These are phyloP conservation scores for Hyaloscypha hepaticicola DNA, from an alignment of 495 filamentous ascomycete genomes.

Conservation along the genomic window DNA sequence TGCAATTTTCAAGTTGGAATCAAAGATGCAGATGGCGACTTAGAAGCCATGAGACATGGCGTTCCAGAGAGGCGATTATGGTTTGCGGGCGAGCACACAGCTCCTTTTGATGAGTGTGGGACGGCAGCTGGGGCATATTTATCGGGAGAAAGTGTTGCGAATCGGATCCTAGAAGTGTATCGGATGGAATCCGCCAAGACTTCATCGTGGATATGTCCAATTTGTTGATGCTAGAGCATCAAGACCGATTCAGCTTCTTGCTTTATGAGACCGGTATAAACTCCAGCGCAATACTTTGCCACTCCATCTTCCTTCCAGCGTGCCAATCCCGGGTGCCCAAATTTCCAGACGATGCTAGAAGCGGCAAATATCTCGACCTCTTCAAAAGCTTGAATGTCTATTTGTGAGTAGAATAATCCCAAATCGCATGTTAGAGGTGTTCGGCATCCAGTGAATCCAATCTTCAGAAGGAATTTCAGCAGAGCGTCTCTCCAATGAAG, in stretches of 20 bases:
- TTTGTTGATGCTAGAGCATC: background rate
- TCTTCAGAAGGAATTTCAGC: background rate
- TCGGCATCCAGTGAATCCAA: slow-evolving; percentile 12
- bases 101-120: slow-evolving; percentile 84
- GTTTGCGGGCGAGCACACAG: slow-evolving; percentile 93
- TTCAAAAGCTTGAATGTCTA: background rate
- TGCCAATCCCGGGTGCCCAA: slow-evolving; percentile 17
- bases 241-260: background rate
- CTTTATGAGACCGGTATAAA: background rate
- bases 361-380: slow-evolving; percentile 11
- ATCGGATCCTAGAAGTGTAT: slow-evolving; percentile 37
- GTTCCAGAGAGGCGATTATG: slow-evolving; percentile 70
- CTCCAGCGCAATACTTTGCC: slow-evolving; percentile 9
- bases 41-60: slow-evolving; percentile 69
- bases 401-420: slow-evolving; percentile 14
- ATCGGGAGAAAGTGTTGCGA: slow-evolving; percentile 79
- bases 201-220: background rate
- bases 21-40: slow-evolving; percentile 65
- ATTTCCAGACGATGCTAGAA: slow-evolving; percentile 13
- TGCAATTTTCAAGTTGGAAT: slow-evolving; percentile 83
- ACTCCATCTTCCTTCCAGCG: slow-evolving; percentile 9
- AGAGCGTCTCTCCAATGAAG: background rate
- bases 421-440: background rate
- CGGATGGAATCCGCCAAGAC: background rate
- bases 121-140: slow-evolving; percentile 88